Evolutionary conservation across 768 basidiomycete species (phyloP), one percentile per base, ranked within the genome.

Genomic region (Boletales sp.): DNA sequence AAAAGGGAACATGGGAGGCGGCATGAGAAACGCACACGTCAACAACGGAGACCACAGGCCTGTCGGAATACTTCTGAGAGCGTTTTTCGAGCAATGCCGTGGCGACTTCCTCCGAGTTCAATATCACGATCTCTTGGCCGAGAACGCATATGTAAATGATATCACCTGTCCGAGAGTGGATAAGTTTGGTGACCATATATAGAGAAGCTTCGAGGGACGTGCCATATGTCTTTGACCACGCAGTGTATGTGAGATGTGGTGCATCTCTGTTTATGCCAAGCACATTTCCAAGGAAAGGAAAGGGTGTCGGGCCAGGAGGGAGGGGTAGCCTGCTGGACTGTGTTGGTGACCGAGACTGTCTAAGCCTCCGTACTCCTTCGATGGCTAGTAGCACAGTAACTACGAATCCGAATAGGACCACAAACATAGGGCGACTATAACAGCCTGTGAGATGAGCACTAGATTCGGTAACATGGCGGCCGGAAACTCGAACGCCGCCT

Each of bases 41-140:
- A 13, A 37, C 40, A 8, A n/a, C 12, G 17, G 43, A n/a, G 17
- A 35, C 18, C 8, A 24, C 24, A 3, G 61, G 45, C 1, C 58
- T 40, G 40, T 54, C 53, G 39, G 79, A 82, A 56, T 81, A 82
- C 21, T 76, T 76, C 13, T 72, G 62, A 38, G 79, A 74, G 29
- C 76, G 72, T 57, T 72, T 77, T 40, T 82, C 81, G 21, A 83
- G 62, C 27, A 83, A 64, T 44, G 79, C 78, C 18, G 68, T 67
- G 17, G 72, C 73, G 13, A 69, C 71, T 52, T 76, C 64, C 48
- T 74, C 60, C 59, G 71, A 72, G 64, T 76, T 81, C 44, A 84
- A 59, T 42, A 81, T 65, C 43, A 83, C 55, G 62, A 81, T 69
- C 1, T 76, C 67, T 48, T 75, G 72, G 32, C 71, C 69, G 46